Percentiles rank a stretch among this genome's conserved stretches.
Evolutionary conservation across 164 flowering plant species (phyloP).

Genomic region (Kalanchoe fedtschenkoi): DNA sequence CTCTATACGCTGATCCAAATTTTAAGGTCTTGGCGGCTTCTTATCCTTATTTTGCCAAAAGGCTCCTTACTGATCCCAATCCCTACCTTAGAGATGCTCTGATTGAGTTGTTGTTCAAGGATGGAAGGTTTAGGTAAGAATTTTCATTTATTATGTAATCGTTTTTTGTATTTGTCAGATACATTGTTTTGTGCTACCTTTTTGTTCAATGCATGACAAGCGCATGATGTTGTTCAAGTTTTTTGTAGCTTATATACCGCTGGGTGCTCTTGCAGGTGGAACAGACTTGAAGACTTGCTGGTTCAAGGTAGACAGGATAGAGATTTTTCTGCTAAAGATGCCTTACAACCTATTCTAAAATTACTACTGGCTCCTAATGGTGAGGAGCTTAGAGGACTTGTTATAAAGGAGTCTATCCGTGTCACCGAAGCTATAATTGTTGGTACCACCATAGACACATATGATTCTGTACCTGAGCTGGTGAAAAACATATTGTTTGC

Average conservation of each 20-base stretch:
- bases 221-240: background rate
- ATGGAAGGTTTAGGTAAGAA: conserved; percentile 83
- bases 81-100: conserved; percentile 98
- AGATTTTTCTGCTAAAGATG: conserved; percentile 88
- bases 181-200: background rate
- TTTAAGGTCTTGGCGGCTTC: conserved; percentile 97
- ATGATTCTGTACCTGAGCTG: conserved; percentile 40
- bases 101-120: conserved; percentile 90
- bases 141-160: background rate
- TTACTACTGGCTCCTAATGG: conserved; percentile 73
- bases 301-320: conserved; percentile 81
- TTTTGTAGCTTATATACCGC: background rate
- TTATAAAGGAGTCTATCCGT: conserved; percentile 70
- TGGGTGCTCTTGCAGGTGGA: conserved; percentile 60
- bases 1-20: conserved; percentile 93
- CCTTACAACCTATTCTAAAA: conserved; percentile 88
- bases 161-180: background rate
- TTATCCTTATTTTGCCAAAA: conserved; percentile 97
- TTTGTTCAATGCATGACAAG: background rate
- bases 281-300: conserved; percentile 88
- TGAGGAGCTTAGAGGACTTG: conserved; percentile 60
- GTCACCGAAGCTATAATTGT: conserved; percentile 72
- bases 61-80: conserved; percentile 95
- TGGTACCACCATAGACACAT: conserved; percentile 55
- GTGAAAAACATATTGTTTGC: conserved; percentile 39